phyloP scores from a whole-genome alignment of 2,329 filamentous ascomycete species.

The Sporothrix inflata region DNA sequence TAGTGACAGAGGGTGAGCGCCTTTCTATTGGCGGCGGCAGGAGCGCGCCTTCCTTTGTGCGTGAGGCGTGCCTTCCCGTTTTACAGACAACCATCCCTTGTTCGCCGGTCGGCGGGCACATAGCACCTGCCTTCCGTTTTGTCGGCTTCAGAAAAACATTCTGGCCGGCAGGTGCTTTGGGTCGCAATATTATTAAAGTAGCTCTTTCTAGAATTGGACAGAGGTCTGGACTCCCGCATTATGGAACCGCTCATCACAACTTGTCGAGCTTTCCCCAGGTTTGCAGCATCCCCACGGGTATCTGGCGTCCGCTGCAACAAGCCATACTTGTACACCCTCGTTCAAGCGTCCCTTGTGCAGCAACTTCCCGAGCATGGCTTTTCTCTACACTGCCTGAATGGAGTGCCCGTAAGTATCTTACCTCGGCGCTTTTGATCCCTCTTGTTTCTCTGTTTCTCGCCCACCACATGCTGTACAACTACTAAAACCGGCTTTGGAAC shows the following conservation, averaged over 20 bases:
- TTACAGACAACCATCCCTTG: neutral
- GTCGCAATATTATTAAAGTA: neutral
- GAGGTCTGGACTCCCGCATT: slow-evolving; percentile 9
- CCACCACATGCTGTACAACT: slow-evolving; percentile 21
- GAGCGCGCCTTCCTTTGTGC: neutral
- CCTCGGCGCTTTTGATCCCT: neutral
- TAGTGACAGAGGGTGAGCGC: neutral
- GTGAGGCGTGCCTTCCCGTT: neutral
- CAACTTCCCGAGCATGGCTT: neutral
- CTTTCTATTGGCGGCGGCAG: slow-evolving; percentile 12
- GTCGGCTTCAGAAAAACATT: neutral
- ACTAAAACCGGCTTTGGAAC: slow-evolving; percentile 21
- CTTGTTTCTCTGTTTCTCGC: neutral
- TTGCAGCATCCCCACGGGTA: neutral
- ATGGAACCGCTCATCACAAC: slow-evolving; percentile 1
- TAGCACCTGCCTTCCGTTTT: neutral
- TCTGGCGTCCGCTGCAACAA: neutral
- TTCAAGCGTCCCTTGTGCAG: neutral
- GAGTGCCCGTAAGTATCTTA: neutral
- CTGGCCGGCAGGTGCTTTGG: neutral
- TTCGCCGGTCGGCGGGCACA: slow-evolving; percentile 1
- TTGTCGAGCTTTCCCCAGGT: neutral
- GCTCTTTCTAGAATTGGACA: neutral
- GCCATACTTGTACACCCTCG: neutral
- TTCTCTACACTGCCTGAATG: neutral